Base-by-base conservation (phyloP, 305 asterid species). In the Plantago coronopus region DNA sequence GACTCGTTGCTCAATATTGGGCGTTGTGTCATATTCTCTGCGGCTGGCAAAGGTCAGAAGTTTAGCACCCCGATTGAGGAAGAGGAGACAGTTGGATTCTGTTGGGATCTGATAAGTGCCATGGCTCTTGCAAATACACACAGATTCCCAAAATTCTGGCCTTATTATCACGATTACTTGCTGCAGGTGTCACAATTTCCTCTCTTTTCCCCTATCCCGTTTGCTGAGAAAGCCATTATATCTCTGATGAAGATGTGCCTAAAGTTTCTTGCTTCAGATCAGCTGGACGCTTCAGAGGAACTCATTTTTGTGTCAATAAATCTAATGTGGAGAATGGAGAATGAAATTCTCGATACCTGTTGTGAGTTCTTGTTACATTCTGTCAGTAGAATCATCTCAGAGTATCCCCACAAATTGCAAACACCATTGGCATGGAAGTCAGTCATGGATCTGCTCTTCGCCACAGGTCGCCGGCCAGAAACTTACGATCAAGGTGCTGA, bases 21-120 rank as follows among this genome's bases (percentile, higher is more conserved):
- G 23, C 95, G 96, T 11, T 79, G 88, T 61, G 77, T 91, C 17
- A 86, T 88, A 73, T 88, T 79, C 43, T 82, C 96, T 31, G 96
- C 91, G 25, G 97, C 84, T 7, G 98, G 98, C 5, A 86, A 83
- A 69, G 95, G 93, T 57, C 95, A 84, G 29, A 86, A 83, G 63
- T 88, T 91, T 78, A 89, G 91, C 81, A 88, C 97, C 7, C 86
- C 88, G 16, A 62, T 83, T 0, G 98, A 91, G 69, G 98, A 91
- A 69, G 98, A 91, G 61, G 98, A 91, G 50, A 82, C 86, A 0
- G 87, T 91, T 16, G 82, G 69, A 23, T 91, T 91, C 56, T 91
- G 98, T 64, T 91, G 97, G 97, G 98, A 91, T 57, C 76, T 91
- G 31, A 78, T 89, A 11, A 75, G 56, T 62, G 66, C 80, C 5